Base-by-base conservation (phyloP, 805 yeast genomes). In the Pichia sporocuriosa region DNA sequence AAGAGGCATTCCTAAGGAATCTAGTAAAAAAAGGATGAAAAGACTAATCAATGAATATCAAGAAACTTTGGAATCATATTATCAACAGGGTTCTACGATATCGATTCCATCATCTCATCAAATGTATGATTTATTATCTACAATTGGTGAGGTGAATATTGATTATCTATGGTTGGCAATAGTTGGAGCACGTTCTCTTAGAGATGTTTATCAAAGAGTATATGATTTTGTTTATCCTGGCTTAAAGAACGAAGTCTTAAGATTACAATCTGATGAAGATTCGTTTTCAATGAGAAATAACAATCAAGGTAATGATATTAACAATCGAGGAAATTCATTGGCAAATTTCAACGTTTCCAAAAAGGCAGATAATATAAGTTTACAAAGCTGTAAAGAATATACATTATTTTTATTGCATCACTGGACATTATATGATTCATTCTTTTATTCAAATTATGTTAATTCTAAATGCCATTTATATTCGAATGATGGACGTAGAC, bases 381-480 rank as follows among this genome's bases (percentile, higher is more conserved):
- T 93, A 22, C 70, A 72, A 20, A 67, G 86, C 15, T 96, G 86
- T 54, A 75, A 81, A 21, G 98, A 94, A 61, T 93, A 84, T 61
- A 79, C 87, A 45, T 66, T 93, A 34, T 93, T 89, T 56, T 63
- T 94, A 31, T 68, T 93, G 35, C 79, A 97, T 35, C 97, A 90
- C 59, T 89, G 97, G 86, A 83, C 95, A 10, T 66, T 93, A 15
- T 90, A 93, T 63, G 94, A 90, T 50, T 73, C 96, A 47, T 87
- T 94, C 61, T 76, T 78, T 55, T 93, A 89, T 58, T 86, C 96
- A n/a, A 81, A 87, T 46, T 90, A 81, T 55, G 88, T 90, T 26
- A 86, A 89, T 54, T 84, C 97, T 11, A 85, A 88, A 57, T 66
- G 93, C 43, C 79, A 79, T 43, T 66, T 93, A 29, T 93, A 96